A percentile compares a stretch with the other conserved stretches of the same genome.
These are phyloP conservation scores for Terfezia boudieri DNA, from an alignment of 495 filamentous ascomycete genomes.

Conservation along the genomic window DNA sequence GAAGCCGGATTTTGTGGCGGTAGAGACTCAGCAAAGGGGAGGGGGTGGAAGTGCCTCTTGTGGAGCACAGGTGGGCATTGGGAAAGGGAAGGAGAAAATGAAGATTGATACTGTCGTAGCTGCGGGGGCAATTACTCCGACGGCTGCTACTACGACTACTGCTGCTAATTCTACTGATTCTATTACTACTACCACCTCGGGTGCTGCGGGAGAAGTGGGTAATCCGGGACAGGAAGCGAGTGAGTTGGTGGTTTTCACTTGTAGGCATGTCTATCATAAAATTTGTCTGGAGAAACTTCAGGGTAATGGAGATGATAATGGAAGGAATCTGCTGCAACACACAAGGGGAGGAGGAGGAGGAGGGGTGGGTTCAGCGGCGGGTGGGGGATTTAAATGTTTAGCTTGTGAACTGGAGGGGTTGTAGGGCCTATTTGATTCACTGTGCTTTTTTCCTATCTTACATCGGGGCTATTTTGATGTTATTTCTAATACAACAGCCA, in stretches of 20 bases:
- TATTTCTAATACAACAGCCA: too few species aligned
- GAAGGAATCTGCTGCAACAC: neutral
- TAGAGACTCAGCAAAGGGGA: slow-evolving; percentile 3
- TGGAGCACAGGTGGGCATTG: slow-evolving; percentile 11
- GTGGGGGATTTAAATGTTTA: neutral
- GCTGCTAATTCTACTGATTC: slow-evolving; percentile 2
- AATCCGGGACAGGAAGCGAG: slow-evolving; percentile 2
- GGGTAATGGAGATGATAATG: neutral
- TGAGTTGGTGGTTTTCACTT: slow-evolving; percentile 33
- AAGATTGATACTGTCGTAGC: slow-evolving; percentile 2
- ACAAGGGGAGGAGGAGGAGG: neutral
- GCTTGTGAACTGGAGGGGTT: neutral
- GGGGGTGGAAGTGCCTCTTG: slow-evolving; percentile 12
- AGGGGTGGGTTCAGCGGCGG: neutral
- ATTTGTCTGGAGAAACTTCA: slow-evolving; percentile 29
- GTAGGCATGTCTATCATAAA: slow-evolving; percentile 40
- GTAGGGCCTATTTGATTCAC: too few species aligned
- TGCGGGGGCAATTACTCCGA: neutral
- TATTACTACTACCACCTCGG: slow-evolving; percentile 1
- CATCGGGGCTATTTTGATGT: too few species aligned
- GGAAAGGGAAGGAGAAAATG: slow-evolving; percentile 21
- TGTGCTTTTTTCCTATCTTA: too few species aligned
- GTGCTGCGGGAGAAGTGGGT: slow-evolving; percentile 8
- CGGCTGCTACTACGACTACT: neutral
- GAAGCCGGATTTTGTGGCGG: slow-evolving; percentile 10